Conservation (phyloP, 129 eudicot genomes). For the Cynara cardunculus region DNA sequence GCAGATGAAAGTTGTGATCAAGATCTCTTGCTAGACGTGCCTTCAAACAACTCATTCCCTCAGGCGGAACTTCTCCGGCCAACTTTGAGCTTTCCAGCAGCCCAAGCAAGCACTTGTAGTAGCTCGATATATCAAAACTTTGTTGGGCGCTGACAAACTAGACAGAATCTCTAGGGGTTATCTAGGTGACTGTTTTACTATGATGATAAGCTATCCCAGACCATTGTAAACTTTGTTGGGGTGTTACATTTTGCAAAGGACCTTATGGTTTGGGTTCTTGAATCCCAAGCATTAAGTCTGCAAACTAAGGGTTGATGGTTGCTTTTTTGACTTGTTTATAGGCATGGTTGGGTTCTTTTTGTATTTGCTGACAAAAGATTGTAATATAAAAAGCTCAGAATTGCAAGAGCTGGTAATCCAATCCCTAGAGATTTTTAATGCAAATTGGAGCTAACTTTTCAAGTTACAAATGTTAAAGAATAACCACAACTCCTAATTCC, state of each 20-base stretch:
- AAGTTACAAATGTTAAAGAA: constrained; percentile 9
- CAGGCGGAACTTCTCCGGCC: constrained; percentile 88
- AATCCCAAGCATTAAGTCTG: constrained; percentile 37
- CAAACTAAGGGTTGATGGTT: constrained; percentile 34
- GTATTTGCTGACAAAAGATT: constrained; percentile 61
- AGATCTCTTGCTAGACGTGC: constrained; percentile 75
- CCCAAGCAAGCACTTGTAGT: constrained; percentile 83
- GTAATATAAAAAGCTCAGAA: constrained; percentile 44
- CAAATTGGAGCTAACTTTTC: constrained; percentile 25
- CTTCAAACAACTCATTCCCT: constrained; percentile 83
- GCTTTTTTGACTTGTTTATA: constrained; percentile 4
- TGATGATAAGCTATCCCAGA: constrained; percentile 13
- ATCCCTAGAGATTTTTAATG: constrained; percentile 27
- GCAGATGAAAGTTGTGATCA: constrained; percentile 62
- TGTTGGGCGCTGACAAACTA: constrained; percentile 45
- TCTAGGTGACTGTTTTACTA: constrained; percentile 24
- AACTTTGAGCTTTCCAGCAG: constrained; percentile 49
- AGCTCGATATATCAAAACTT: constrained; percentile 65
- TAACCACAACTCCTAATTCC: background rate
- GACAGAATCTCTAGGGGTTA: constrained; percentile 24
- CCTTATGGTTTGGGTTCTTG: constrained; percentile 36
- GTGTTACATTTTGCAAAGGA: constrained; percentile 23
- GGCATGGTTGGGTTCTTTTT: constrained; percentile 32
- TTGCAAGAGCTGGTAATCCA: constrained; percentile 33
- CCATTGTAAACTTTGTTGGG: constrained; percentile 30